Conservation (phyloP, 768 basidiomycete genomes). For the Mycena crocata region DNA sequence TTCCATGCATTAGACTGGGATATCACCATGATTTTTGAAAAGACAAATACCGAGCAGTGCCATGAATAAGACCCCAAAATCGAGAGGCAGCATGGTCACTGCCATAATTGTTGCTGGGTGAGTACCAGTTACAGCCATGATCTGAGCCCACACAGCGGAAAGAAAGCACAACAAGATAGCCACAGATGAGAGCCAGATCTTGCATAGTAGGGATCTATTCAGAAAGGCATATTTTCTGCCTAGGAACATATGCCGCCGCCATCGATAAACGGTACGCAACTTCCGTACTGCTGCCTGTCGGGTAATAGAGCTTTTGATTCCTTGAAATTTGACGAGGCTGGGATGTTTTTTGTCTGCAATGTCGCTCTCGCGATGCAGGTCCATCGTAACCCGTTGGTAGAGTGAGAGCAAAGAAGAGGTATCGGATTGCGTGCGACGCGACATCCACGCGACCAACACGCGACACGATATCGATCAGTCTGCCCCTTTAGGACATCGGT, state of each 20-base stretch:
- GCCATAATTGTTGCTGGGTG: neutral
- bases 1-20: neutral
- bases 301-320: neutral
- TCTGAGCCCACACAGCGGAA: neutral
- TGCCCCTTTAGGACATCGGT: slow-evolving; percentile 2
- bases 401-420: neutral
- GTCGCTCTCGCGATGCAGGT: neutral
- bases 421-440: neutral
- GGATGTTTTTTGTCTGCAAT: neutral
- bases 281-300: slow-evolving; percentile 1
- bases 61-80: neutral
- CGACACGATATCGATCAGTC: neutral
- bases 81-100: neutral
- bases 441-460: neutral
- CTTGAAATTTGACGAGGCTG: neutral
- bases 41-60: slow-evolving; percentile 1
- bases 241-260: slow-evolving; percentile 4
- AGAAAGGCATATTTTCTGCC: slow-evolving; percentile 12
- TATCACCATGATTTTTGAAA: neutral
- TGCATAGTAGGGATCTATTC: neutral
- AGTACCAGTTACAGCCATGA: neutral
- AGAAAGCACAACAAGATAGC: neutral
- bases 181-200: neutral
- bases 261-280: neutral
- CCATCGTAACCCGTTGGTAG: neutral